Evolutionary conservation across 106 monocot species (phyloP).

Genomic region (Chionographis japonica): DNA sequence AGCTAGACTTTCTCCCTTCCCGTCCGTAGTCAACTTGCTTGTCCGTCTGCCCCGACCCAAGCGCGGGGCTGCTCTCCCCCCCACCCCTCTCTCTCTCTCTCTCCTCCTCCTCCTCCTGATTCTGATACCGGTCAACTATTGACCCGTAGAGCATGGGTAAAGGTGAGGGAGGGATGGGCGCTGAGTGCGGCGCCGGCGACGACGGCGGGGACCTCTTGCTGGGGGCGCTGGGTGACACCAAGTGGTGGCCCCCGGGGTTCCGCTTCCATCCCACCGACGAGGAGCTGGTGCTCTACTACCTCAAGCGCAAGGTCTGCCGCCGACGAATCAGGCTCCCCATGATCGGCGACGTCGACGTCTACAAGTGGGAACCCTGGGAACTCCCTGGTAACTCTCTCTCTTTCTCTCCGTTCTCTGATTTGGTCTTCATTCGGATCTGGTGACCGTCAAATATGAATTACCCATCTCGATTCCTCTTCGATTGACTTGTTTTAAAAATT

Average conservation of each 20-base stretch:
- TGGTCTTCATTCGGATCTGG: not conserved
- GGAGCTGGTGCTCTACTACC: slow-evolving; percentile 91
- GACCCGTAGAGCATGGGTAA: no score
- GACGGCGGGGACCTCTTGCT: not conserved
- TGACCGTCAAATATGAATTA: not conserved
- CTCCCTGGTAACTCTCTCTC: slow-evolving; percentile 55
- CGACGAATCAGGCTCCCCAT: slow-evolving; percentile 29
- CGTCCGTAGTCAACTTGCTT: no score
- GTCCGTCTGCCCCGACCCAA: no score
- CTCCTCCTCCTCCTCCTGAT: no score
- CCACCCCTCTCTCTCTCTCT: no score
- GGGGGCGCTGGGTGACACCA: not conserved
- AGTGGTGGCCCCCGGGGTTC: slow-evolving; percentile 74
- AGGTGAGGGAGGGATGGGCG: not conserved
- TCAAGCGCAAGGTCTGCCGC: slow-evolving; percentile 83
- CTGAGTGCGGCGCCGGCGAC: not conserved
- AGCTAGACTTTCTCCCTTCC: no score
- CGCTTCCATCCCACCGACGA: slow-evolving; percentile 98
- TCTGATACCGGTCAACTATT: no score
- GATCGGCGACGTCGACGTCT: slow-evolving; percentile 83
- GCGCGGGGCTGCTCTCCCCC: no score
- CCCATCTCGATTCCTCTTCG: no score
- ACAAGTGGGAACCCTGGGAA: slow-evolving; percentile 88
- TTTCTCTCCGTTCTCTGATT: not conserved
- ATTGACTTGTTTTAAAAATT: no score